Conservation (phyloP, 306 rosid species). For the Prunus mume region DNA sequence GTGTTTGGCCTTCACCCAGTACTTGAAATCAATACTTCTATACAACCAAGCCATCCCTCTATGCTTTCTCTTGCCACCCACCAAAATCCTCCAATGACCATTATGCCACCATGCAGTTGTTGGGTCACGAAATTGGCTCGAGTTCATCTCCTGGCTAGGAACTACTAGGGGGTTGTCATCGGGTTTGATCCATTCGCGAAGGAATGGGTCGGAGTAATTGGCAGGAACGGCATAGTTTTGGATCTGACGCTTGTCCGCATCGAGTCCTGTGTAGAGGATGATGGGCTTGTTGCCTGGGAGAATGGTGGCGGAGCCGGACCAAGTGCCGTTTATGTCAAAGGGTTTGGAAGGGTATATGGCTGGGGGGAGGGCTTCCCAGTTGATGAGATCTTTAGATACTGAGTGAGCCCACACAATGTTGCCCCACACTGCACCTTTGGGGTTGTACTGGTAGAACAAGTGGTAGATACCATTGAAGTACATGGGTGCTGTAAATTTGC, state of each 20-base stretch:
- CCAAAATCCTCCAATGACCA: slow-evolving; percentile 10
- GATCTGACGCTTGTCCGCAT: slow-evolving; percentile 10
- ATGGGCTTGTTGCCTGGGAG: slow-evolving; percentile 12
- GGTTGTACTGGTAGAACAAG: slow-evolving; percentile 33
- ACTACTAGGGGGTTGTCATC: slow-evolving; percentile 9
- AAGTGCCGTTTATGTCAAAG: slow-evolving; percentile 25
- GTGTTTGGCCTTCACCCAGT: slow-evolving; percentile 13
- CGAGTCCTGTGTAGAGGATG: slow-evolving; percentile 28
- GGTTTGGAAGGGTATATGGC: slow-evolving; percentile 13
- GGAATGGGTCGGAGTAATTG: slow-evolving; percentile 14
- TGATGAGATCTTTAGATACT: slow-evolving; percentile 15
- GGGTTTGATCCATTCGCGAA: slow-evolving; percentile 22
- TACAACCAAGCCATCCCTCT: slow-evolving; percentile 18
- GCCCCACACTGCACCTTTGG: slow-evolving; percentile 16
- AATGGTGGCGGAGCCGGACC: slow-evolving; percentile 27
- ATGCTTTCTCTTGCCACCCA: slow-evolving; percentile 7
- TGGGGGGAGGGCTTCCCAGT: slow-evolving; percentile 18
- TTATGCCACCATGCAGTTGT: slow-evolving; percentile 24
- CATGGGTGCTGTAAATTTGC: slow-evolving; percentile 18
- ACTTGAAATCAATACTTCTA: slow-evolving; percentile 14
- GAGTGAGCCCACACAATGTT: slow-evolving; percentile 31
- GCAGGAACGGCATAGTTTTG: slow-evolving; percentile 21
- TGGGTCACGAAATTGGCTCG: slow-evolving; percentile 20
- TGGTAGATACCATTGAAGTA: slow-evolving; percentile 27
- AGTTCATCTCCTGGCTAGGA: slow-evolving; percentile 12